Evolutionary conservation across 2,329 filamentous ascomycete genomes (phyloP), one percentile per base, ranked within the genome.

Genomic region (Cercospora sesami): DNA sequence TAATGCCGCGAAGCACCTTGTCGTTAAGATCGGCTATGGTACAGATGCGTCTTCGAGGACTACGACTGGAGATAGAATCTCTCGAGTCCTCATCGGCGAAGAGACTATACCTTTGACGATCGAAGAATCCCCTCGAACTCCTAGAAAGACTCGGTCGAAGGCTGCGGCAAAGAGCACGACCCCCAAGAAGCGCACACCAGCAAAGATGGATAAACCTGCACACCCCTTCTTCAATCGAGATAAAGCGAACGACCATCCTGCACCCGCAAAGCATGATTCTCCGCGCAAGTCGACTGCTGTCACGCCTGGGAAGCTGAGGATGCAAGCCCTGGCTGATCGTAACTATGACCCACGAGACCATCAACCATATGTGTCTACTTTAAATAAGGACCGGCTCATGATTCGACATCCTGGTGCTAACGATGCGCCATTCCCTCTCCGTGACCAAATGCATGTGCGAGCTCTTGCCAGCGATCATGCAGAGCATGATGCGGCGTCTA

Each of bases 221-320:
- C 89, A 93, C 78, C 90, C 91, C 0, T 91, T 93, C 75, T 93
- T 93, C 74, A 75, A 84, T 16, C 86, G 85, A 5, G 91, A 89
- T 72, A 23, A 82, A 6, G 77, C 79, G 8, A 76, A 76, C 6
- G 60, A 69, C 21, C 18, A 73, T 36, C 70, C 74, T 6, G 69
- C 76, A 63, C 75, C 76, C 18, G 61, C 65, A 28, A 75, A 72
- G 58, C 70, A 62, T 45, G 67, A 76, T 31, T 75, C 75, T 45
- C 77, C 75, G 8, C 74, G 74, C 55, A 78, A 76, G 53, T 69
- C 74, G 5, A 80, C 80, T 57, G 81, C 82, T 1, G 78, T 80
- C 14, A 84, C 82, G 1, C 83, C 83, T 5, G 83, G 83, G 26
- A 84, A 84, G 71, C 70, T 85, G 48, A 72, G 70, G 45, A 74